Base-by-base conservation (phyloP, 1,139 yeast genomes). In the Suhomyces bolitotheri region DNA sequence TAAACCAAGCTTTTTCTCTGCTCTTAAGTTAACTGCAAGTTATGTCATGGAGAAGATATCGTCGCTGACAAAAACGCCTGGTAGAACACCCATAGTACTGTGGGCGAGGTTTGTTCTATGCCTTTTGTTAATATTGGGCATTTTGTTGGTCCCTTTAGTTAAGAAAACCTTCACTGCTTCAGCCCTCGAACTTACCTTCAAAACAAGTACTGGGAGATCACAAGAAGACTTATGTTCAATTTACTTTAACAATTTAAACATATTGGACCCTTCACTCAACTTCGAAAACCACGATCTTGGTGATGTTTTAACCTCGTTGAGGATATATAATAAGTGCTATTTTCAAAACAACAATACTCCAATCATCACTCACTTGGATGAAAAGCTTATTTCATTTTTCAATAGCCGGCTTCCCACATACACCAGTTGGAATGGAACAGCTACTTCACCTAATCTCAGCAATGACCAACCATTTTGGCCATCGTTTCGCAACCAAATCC, bases 401-500 rank as follows among this genome's bases (percentile, higher is more conserved):
- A 23, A 30, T n/a, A 30, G 31, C 16, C 16, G 14, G 10, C 32
- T 34, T 26, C 44, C 44, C 16, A 16, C 17, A 7, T 33, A 29
- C 20, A 23, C 39, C 15, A 25, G 32, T 20, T 25, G 27, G 16
- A 22, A 34, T 25, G 36, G 33, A 7, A 11, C 38, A 23, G n/a
- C 5, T 9, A 7, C 22, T 3, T 8, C 5, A 13, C 20, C 22
- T 9, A 16, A 10, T 7, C 7, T 17, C 4, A 11, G 7, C 12
- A 11, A 16, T 5, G 9, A 8, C 9, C 26, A 22, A 7, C 11
- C 19, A 3, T 64, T 30, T 26, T 38, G 40, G 33, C 36, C 39
- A 8, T 49, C 47, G 23, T 56, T 54, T 33, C 49, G 51, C 37
- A 33, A 37, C 2, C 46, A 45, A 7, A 41, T 62, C 26, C 49